phyloP scores from a whole-genome alignment of 1,139 yeast genomes.

The Blastobotrys illinoisensis region DNA sequence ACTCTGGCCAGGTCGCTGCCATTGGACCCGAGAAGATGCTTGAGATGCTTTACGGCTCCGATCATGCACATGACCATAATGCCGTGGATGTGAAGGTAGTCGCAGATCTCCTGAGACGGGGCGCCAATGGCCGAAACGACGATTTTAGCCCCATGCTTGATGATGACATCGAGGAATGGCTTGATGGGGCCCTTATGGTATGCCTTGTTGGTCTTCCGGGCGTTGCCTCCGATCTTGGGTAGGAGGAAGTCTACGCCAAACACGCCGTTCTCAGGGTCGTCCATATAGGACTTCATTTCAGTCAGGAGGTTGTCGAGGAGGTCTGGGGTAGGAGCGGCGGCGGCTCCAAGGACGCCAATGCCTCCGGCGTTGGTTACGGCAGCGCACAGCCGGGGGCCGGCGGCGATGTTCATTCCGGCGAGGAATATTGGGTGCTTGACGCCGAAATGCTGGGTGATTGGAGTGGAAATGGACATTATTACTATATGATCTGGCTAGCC shows the following conservation, averaged over 20 bases:
- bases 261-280: slow-evolving; percentile 18
- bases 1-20: slow-evolving; percentile 15
- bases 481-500: not conserved
- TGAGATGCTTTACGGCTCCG: slow-evolving; percentile 41
- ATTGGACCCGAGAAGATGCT: slow-evolving; percentile 32
- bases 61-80: slow-evolving; percentile 41
- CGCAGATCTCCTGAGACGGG: slow-evolving; percentile 36
- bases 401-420: slow-evolving; percentile 29
- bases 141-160: slow-evolving; percentile 21
- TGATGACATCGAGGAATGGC: slow-evolving; percentile 22
- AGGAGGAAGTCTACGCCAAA: slow-evolving; percentile 27
- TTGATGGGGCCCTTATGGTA: slow-evolving; percentile 25
- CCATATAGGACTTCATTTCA: slow-evolving; percentile 22
- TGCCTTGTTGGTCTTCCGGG: slow-evolving; percentile 27
- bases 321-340: slow-evolving; percentile 22
- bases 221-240: slow-evolving; percentile 28
- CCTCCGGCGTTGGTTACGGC: slow-evolving; percentile 31
- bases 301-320: slow-evolving; percentile 23
- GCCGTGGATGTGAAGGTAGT: slow-evolving; percentile 36
- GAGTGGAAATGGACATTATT: slow-evolving; percentile 17
- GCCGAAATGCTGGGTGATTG: slow-evolving; percentile 25
- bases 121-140: slow-evolving; percentile 40
- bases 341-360: slow-evolving; percentile 27
- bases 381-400: slow-evolving; percentile 27
- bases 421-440: slow-evolving; percentile 27